A percentile compares a stretch with the other conserved stretches of the same genome.
Conservation (phyloP, 495 filamentous ascomycete genomes). For the Penicillium manginii region DNA sequence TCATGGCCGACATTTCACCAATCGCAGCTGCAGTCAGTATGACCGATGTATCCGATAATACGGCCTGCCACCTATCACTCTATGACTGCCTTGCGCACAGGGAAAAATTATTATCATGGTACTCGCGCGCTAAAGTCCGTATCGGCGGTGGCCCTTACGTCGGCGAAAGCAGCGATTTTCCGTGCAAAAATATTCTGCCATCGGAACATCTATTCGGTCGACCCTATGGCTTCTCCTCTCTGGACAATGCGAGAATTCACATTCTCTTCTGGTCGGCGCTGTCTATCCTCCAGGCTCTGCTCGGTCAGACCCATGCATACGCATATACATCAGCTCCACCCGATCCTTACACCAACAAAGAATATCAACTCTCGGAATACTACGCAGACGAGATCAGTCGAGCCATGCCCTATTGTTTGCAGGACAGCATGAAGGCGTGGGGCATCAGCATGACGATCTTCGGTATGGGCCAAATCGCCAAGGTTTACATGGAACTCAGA, state of each 20-base stretch:
- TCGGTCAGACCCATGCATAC: constrained; percentile 7
- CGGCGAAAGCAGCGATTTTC: constrained; percentile 2
- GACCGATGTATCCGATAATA: not conserved
- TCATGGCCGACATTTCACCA: constrained; percentile 7
- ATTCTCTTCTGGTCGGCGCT: constrained; percentile 10
- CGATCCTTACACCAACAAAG: constrained; percentile 3
- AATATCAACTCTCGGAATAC: constrained; percentile 10
- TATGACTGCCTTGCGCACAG: constrained; percentile 9
- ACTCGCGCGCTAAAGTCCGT: not conserved
- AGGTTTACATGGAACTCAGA: constrained; percentile 15
- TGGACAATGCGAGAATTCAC: constrained; percentile 16
- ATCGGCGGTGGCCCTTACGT: constrained; percentile 3
- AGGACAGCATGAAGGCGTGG: constrained; percentile 8
- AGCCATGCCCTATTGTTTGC: constrained; percentile 11
- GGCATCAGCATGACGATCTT: constrained; percentile 9
- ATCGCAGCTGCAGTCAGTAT: not conserved
- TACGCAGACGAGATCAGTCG: constrained; percentile 17
- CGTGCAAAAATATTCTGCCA: not conserved
- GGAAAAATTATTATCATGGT: constrained; percentile 11
- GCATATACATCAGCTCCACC: not conserved
- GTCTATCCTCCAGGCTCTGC: constrained; percentile 12
- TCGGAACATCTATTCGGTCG: constrained; percentile 9
- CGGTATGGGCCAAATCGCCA: constrained; percentile 7
- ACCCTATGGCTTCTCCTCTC: constrained; percentile 9
- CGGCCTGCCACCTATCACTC: not conserved